Evolutionary conservation across 179 eudicot species (phyloP), one percentile per base, ranked within the genome.

Genomic region (Silene noctiflora): DNA sequence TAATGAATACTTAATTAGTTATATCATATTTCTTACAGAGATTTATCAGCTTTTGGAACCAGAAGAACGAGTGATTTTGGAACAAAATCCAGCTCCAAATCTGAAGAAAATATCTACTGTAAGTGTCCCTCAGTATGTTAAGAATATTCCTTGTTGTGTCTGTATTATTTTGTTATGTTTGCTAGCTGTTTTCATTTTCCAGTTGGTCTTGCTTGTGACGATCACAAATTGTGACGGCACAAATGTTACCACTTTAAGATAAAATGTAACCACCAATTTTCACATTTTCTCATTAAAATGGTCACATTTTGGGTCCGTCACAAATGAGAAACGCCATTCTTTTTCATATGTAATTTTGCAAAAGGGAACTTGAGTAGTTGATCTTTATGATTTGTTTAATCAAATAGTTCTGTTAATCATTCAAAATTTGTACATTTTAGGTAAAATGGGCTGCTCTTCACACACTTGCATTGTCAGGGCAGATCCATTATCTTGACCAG

Each of bases 401-500:
- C 31, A 0, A 14, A 14, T 19, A 16, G 39, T 78, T 17, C 12
- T 60, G 19, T 65, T 27, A 69, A 46, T 68, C 17, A 76, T 67
- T 42, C 56, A 31, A 68, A 39, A 46, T 25, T 20, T 11, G 4
- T 22, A 67, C 22, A 70, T 4, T 11, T 24, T 84, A 96, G 98
- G 90, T 67, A 35, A 96, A 96, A 69, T 93, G 99, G 99, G 86
- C 76, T 65, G 87, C 88, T 76, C 87, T 96, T 63, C 98, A 91
- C 78, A 87, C 97, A 19, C 85, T 91, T 74, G 98, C 94, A 4
- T 81, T 91, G 69, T 87, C 97, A 39, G 98, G 98, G 76, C 97
- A 96, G 84, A 93, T 91, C 77, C 87, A 75, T 75, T 84, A 76
- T 71, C 83, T 96, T 86, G 99, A 96, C 83, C 84, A 76, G 69